Evolutionary conservation across 306 rosid genomes (phyloP), one percentile per base, ranked within the genome.

Genomic region (Fagus crenata): DNA sequence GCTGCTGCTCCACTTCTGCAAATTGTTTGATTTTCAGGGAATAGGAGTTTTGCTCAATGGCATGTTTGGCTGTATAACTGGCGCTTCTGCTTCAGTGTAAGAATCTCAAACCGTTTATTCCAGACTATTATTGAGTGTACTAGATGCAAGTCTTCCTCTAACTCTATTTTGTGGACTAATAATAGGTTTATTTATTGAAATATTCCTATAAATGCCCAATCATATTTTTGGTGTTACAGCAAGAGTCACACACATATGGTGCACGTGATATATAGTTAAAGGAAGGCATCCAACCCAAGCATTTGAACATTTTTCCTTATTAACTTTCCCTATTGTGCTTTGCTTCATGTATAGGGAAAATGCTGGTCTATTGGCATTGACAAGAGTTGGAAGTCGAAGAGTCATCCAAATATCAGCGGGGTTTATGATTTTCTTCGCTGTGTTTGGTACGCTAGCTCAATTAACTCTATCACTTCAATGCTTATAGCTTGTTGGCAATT

Each of bases 361-460:
- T 83, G 96, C 95, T 75, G 96, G 97, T 78, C 86, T 90, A 72
- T 75, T 94, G 69, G 98, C 97, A 74, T 77, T 88, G 86, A 92
- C 96, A 51, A 89, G 86, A 78, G 96, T 84, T 37, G 96, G 97
- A 81, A 92, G 95, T 85, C 84, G 97, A 86, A 89, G 96, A 89
- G 95, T 94, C 35, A 88, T 87, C 83, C 97, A 92, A 78, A 88
- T 92, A 71, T 89, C 95, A 81, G 89, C 97, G 55, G 92, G 91
- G 59, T 89, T 92, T 72, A 94, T 90, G 98, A 87, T 94, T 74
- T 88, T 90, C 78, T 94, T 94, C 89, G 89, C 97, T 33, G 18
- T 94, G 58, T 86, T 90, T 69, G 96, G 98, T 92, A 89, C 41
- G 76, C 70, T 58, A 31, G 49, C 46, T n/a, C 55, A 15, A 32